These are phyloP conservation scores for Diversispora epigaea DNA, from an alignment of 192 early-diverging fungal species.

Conservation along the genomic window DNA sequence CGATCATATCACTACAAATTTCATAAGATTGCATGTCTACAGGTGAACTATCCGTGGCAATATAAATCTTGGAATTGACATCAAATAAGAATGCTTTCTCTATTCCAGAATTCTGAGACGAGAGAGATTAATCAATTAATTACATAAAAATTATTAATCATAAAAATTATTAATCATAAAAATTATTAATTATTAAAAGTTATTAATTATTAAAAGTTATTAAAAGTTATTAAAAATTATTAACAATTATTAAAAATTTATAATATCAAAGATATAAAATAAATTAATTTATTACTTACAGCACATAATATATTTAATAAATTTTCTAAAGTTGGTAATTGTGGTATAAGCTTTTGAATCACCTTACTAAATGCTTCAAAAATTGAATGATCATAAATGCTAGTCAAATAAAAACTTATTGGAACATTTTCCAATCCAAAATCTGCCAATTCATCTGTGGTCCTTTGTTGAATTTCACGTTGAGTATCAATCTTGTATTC, in stretches of 20 bases:
- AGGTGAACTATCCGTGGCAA: conserved; percentile 92
- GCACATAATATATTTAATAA: conserved; percentile 91
- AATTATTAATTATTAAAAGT: not conserved
- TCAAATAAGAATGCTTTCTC: conserved; percentile 98
- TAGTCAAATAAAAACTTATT: conserved; percentile 83
- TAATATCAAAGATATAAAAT: not conserved
- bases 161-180: too few species aligned
- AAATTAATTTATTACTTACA: conserved; percentile 46
- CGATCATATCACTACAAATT: conserved; percentile 94
- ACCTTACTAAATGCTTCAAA: conserved; percentile 95
- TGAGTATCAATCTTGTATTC: conserved; percentile 96
- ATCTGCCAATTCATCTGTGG: conserved; percentile 82
- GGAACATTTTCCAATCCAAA: conserved; percentile 74
- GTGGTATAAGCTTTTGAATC: conserved; percentile 84
- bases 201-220: too few species aligned
- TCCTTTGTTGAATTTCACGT: conserved; percentile 89
- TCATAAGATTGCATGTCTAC: conserved; percentile 86
- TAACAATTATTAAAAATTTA: not conserved
- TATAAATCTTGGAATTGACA: conserved; percentile 83
- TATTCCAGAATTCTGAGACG: conserved; percentile 79
- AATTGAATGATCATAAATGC: conserved; percentile 92
- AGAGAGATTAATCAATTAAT: conserved; percentile 9
- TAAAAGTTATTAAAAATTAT: too few species aligned
- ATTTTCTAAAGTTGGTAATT: conserved; percentile 83
- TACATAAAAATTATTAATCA: not conserved